Conservation (phyloP, 805 yeast species). For the Saccharomycopsis sp. region DNA sequence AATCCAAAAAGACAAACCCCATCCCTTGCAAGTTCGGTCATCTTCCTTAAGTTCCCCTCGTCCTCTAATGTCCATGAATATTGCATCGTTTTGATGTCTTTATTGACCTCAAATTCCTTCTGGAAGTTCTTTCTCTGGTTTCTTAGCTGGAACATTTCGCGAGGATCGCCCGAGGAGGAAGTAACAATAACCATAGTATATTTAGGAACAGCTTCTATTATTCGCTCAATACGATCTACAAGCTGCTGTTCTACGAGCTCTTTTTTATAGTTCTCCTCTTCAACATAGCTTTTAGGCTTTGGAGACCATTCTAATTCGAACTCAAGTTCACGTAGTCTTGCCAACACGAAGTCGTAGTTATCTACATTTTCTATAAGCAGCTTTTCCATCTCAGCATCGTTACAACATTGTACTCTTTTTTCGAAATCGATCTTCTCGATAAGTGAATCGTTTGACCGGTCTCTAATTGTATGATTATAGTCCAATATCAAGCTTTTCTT, state of each 20-base stretch:
- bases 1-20: constrained; percentile 54
- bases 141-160: constrained; percentile 42
- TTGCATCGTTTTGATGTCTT: constrained; percentile 36
- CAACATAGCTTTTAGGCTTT: constrained; percentile 10
- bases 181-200: constrained; percentile 55
- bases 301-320: constrained; percentile 31
- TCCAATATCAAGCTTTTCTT: constrained; percentile 22
- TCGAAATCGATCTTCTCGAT: constrained; percentile 24
- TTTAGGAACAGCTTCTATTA: constrained; percentile 49
- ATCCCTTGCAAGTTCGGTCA: constrained; percentile 47
- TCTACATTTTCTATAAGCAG: constrained; percentile 32
- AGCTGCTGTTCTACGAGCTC: constrained; percentile 30
- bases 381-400: constrained; percentile 56
- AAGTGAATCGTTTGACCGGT: constrained; percentile 15
- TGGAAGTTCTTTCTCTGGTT: constrained; percentile 37
- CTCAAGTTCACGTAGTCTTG: constrained; percentile 56
- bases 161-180: constrained; percentile 58
- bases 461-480: constrained; percentile 26
- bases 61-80: constrained; percentile 48
- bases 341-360: constrained; percentile 43
- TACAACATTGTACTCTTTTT: constrained; percentile 37
- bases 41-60: constrained; percentile 39
- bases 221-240: constrained; percentile 37
- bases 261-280: constrained; percentile 21
- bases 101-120: constrained; percentile 36